Conservation (phyloP, 139 green algal genomes). For the Ettlia oleoabundans region DNA sequence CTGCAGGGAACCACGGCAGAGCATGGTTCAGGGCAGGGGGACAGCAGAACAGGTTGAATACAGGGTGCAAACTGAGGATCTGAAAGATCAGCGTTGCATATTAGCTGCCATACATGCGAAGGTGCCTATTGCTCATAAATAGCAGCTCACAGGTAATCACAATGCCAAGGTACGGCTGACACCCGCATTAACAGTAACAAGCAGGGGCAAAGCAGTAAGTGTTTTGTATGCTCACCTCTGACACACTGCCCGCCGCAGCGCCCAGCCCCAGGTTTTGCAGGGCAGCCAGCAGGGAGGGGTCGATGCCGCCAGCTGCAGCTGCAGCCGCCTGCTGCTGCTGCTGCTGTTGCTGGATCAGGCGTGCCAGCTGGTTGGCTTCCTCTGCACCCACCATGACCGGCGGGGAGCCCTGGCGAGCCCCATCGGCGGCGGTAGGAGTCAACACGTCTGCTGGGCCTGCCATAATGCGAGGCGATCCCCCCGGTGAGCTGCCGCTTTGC, state of each 20-base stretch:
- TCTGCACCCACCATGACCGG: neutral
- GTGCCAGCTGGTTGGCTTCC: constrained; percentile 21
- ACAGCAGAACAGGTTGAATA: neutral
- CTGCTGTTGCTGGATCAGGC: constrained; percentile 20
- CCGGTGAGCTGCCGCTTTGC: neutral
- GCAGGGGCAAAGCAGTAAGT: too few species aligned
- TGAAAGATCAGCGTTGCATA: neutral
- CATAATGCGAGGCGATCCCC: neutral
- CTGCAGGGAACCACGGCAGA: neutral
- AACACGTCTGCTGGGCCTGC: neutral
- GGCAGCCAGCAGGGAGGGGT: constrained; percentile 38
- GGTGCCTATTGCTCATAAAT: too few species aligned
- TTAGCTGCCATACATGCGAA: too few species aligned
- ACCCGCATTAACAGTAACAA: too few species aligned
- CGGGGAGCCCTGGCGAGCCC: neutral
- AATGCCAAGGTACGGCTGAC: too few species aligned
- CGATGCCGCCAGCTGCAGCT: constrained; percentile 2
- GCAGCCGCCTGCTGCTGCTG: neutral
- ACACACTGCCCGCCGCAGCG: neutral
- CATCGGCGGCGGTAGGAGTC: neutral
- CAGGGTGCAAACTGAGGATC: neutral
- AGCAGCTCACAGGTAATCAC: too few species aligned
- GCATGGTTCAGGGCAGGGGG: neutral
- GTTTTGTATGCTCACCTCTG: too few species aligned
- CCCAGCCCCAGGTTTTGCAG: constrained; percentile 34